Percentiles rank a stretch among this genome's conserved stretches.
These are phyloP conservation scores for Immersiporthe knoxdaviesiana DNA, from an alignment of 2,329 filamentous ascomycete species.

Conservation along the genomic window DNA sequence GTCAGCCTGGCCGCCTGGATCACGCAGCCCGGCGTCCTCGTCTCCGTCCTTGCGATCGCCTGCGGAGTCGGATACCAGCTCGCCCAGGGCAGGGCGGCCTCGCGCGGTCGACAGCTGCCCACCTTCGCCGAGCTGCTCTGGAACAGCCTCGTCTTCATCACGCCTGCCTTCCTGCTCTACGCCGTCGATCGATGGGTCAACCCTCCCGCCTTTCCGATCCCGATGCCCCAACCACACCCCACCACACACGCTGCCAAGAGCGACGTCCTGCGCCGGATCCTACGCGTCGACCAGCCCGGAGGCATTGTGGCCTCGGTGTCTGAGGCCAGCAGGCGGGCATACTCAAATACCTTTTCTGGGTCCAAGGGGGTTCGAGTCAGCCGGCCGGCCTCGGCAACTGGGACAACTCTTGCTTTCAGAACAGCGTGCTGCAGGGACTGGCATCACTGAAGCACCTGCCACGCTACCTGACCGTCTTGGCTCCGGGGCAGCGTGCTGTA, in stretches of 20 bases:
- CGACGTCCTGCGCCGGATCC: conserved; percentile 64
- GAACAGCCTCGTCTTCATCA: conserved; percentile 61
- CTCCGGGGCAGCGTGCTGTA: conserved; percentile 30
- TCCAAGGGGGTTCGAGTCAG: conserved; percentile 47
- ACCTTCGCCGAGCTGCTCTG: conserved; percentile 57
- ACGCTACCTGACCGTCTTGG: conserved; percentile 61
- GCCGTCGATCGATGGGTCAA: conserved; percentile 59
- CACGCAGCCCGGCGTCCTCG: conserved; percentile 41
- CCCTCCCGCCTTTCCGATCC: conserved; percentile 47
- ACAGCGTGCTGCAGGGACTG: conserved; percentile 87
- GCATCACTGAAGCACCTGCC: conserved; percentile 74
- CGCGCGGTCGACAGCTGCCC: conserved; percentile 32
- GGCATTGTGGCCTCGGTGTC: conserved; percentile 61
- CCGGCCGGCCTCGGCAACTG: conserved; percentile 81
- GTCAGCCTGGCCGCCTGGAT: conserved; percentile 39
- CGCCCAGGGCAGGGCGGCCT: conserved; percentile 34
- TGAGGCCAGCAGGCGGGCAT: conserved; percentile 59
- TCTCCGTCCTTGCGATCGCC: conserved; percentile 41
- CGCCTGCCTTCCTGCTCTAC: conserved; percentile 61
- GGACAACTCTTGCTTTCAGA: conserved; percentile 97
- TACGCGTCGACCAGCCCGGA: conserved; percentile 59
- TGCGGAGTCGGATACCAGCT: conserved; percentile 43
- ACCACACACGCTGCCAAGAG: conserved; percentile 63
- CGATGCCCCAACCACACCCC: conserved; percentile 43
- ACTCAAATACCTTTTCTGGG: conserved; percentile 55